Evolutionary conservation across 768 basidiomycete species (phyloP), one percentile per base, ranked within the genome.

Genomic region (Tulasnella sp.): DNA sequence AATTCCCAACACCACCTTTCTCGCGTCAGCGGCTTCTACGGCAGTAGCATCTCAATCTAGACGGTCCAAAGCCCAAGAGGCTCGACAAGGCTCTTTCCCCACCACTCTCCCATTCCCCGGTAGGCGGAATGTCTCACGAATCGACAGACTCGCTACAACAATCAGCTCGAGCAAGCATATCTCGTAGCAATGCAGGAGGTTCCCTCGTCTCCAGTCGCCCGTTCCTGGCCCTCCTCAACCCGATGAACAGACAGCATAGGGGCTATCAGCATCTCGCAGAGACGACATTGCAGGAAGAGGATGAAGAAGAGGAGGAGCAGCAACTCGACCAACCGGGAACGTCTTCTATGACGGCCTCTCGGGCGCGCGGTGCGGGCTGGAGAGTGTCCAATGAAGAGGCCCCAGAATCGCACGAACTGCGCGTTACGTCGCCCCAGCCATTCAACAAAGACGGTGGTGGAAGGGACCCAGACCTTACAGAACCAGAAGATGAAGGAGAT

Each of bases 171-270:
- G 44, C 72, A 24, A 72, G 44, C 46, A 60, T 42, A 41, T 80
- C 79, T 42, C 79, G 79, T 24, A 73, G 72, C 79, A 46, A 80
- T 44, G 48, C 58, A 60, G 72, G 72, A 44, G 28, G 28, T 24
- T 80, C 79, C 16, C 34, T 81, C 41, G 72, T 44, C 48, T 41
- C 48, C 54, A 82, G 80, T 75, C 90, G 92, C 44, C 92, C 94
- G 0, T 94, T 96, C 84, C 91, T 95, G 83, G 91, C 91, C 85
- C 91, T 94, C 89, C 88, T 96, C 48, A 96, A 95, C 85, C 93
- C 94, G 50, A 92, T 94, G 89, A 90, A 90, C 81, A 90, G 91
- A 82, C 86, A 89, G 44, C 91, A 95, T 84, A 91, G 92, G 82
- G 94, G 94, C 9, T 96, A 96, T 85, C 88, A 88, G 24, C 93